These are phyloP conservation scores for Populus trichocarpa DNA, from an alignment of 441 rosid species.

Conservation along the genomic window DNA sequence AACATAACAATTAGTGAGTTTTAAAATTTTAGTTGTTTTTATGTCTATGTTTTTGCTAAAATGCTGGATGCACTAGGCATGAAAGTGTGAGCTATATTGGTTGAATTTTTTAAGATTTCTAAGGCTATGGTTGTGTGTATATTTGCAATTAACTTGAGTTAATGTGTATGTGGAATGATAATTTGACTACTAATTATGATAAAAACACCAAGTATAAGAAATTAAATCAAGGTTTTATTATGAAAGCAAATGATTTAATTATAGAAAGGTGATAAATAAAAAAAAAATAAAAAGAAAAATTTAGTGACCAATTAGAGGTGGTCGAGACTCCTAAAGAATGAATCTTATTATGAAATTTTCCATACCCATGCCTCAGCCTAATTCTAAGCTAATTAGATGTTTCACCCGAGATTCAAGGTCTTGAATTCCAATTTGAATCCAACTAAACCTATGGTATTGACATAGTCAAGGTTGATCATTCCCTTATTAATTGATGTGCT, in stretches of 20 bases:
- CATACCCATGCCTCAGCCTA: neutral
- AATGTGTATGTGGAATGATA: neutral
- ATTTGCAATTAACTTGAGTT: no score
- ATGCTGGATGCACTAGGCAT: no score
- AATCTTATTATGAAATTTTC: neutral
- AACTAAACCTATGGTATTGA: no score
- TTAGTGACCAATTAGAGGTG: neutral
- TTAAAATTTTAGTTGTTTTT: constrained; percentile 4
- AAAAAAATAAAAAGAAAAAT: no score
- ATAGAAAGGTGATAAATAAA: no score
- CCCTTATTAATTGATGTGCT: no score
- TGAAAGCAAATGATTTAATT: no score
- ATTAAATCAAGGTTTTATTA: no score
- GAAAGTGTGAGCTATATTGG: neutral
- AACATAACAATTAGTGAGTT: constrained; percentile 5
- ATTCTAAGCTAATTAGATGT: neutral
- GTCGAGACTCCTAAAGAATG: neutral
- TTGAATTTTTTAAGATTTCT: no score
- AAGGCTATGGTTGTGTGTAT: no score
- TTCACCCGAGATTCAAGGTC: no score
- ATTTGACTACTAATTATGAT: neutral
- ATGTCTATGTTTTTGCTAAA: neutral
- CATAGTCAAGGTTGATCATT: neutral
- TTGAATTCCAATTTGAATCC: neutral
- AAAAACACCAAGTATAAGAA: neutral